These are phyloP conservation scores for Debaryomyces nepalensis DNA, from an alignment of 1,139 yeast species.

Conservation along the genomic window DNA sequence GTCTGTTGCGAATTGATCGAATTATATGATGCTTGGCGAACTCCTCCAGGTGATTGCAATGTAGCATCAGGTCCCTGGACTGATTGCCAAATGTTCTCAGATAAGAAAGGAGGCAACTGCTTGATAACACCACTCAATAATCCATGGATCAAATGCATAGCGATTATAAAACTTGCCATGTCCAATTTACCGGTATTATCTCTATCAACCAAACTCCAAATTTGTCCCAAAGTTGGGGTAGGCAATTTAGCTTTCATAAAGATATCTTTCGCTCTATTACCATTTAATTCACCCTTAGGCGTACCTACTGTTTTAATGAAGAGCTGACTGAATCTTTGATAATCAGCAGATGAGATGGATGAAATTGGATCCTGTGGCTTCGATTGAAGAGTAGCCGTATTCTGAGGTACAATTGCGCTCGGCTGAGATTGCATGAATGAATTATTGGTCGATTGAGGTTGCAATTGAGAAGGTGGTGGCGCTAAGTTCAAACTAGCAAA, in stretches of 20 bases:
- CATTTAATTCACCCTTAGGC: constrained; percentile 54
- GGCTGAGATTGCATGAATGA: constrained; percentile 58
- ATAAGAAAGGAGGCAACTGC: constrained; percentile 71
- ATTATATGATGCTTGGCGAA: constrained; percentile 48
- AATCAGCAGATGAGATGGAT: constrained; percentile 65
- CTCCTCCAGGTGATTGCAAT: constrained; percentile 19
- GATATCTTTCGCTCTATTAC: constrained; percentile 79
- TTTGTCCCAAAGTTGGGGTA: constrained; percentile 72
- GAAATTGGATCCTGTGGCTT: constrained; percentile 56
- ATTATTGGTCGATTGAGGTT: constrained; percentile 44
- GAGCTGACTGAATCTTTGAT: constrained; percentile 70
- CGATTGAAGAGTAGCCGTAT: constrained; percentile 31
- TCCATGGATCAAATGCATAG: constrained; percentile 94
- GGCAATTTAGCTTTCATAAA: constrained; percentile 89
- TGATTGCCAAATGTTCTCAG: constrained; percentile 69
- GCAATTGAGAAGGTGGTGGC: constrained; percentile 24
- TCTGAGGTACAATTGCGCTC: constrained; percentile 40
- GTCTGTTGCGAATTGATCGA: constrained; percentile 57
- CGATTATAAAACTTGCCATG: constrained; percentile 79
- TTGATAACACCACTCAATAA: constrained; percentile 68
- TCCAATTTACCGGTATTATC: constrained; percentile 72
- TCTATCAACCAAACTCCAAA: constrained; percentile 88
- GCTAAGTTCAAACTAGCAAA: constrained; percentile 45
- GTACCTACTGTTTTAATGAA: constrained; percentile 76
- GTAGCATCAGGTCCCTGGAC: constrained; percentile 29